Conservation (phyloP, 2,329 filamentous ascomycete species). For the Aureobasidium sp. region DNA sequence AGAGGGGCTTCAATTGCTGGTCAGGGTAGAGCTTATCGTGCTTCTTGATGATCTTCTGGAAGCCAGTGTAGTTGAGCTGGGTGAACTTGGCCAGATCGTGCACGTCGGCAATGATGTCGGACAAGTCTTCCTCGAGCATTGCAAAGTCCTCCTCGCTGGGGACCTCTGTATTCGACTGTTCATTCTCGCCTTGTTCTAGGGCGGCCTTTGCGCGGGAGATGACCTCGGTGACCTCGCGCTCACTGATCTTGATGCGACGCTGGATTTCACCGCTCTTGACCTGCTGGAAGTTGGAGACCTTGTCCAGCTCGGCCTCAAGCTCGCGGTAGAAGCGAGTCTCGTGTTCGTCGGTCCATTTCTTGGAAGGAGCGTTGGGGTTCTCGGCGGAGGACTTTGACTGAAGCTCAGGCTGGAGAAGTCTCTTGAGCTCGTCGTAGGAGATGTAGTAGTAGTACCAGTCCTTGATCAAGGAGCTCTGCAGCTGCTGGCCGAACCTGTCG, state of each 20-base stretch:
- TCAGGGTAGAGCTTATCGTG: constrained; percentile 50
- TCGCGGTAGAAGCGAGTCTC: constrained; percentile 79
- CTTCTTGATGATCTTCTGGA: constrained; percentile 99
- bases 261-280: constrained; percentile 96
- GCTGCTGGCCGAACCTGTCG: constrained; percentile 82
- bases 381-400: constrained; percentile 40
- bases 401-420: constrained; percentile 67
- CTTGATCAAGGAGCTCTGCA: constrained; percentile 89
- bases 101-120: constrained; percentile 96
- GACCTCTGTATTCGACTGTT: constrained; percentile 26
- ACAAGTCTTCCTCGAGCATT: constrained; percentile 85
- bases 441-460: constrained; percentile 99
- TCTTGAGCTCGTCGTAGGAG: constrained; percentile 89
- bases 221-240: constrained; percentile 84
- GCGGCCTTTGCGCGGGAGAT: constrained; percentile 54
- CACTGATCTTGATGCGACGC: constrained; percentile 75
- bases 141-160: constrained; percentile 89
- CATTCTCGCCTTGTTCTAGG: constrained; percentile 33
- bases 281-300: constrained; percentile 96
- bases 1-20: constrained; percentile 95
- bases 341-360: constrained; percentile 81
- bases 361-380: constrained; percentile 33
- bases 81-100: constrained; percentile 98
- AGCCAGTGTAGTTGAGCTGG: constrained; percentile 96
- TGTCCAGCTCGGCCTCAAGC: constrained; percentile 88